These are phyloP conservation scores for Cercospora nicotianae DNA, from an alignment of 2,329 filamentous ascomycete species.

Conservation along the genomic window DNA sequence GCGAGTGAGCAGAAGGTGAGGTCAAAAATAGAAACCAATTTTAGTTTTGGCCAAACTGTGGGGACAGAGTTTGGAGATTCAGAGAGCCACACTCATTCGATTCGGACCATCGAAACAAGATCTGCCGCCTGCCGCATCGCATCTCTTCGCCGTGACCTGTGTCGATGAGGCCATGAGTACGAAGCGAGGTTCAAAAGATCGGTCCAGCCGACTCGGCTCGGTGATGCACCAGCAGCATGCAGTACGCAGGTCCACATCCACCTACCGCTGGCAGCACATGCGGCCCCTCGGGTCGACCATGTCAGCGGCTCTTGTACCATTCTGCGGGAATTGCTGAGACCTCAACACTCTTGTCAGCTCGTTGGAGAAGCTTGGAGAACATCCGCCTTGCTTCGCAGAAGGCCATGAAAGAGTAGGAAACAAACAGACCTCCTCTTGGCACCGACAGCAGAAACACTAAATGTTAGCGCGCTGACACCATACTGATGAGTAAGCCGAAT, in stretches of 20 bases:
- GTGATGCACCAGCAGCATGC: neutral
- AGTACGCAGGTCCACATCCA: neutral
- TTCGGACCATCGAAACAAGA: neutral
- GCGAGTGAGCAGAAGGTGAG: neutral
- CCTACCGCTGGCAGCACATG: neutral
- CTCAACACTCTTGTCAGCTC: too few relatives aligned
- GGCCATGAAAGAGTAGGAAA: too few relatives aligned
- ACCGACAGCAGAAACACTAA: too few relatives aligned
- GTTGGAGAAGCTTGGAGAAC: too few relatives aligned
- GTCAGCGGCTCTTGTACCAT: neutral
- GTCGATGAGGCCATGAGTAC: neutral
- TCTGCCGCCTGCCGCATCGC: neutral
- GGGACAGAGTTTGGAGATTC: neutral
- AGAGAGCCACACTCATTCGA: neutral
- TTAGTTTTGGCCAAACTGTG: neutral
- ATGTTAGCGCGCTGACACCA: too few relatives aligned
- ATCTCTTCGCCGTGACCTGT: neutral
- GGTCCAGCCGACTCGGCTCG: neutral
- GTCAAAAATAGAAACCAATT: neutral
- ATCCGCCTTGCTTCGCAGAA: too few relatives aligned
- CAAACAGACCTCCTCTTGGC: too few relatives aligned
- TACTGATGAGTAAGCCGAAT: neutral
- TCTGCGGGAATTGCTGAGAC: neutral
- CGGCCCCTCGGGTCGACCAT: neutral
- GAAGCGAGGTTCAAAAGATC: neutral